These are phyloP conservation scores for Filosporella fistucella DNA, from an alignment of 495 filamentous ascomycete genomes.

Conservation along the genomic window DNA sequence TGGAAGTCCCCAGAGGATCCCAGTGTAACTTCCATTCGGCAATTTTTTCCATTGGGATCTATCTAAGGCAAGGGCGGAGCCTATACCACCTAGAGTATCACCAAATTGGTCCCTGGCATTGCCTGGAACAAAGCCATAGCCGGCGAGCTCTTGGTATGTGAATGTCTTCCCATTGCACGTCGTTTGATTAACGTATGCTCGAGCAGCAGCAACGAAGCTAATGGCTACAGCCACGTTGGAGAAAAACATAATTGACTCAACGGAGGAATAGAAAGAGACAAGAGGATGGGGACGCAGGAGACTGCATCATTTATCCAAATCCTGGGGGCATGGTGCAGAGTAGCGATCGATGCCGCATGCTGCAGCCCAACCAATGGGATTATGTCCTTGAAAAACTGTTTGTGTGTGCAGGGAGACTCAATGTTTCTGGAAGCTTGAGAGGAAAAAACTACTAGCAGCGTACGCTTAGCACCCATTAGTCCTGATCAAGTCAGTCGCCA, in stretches of 20 bases:
- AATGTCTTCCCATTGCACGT: constrained; percentile 60
- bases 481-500: no score
- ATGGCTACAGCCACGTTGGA: not conserved
- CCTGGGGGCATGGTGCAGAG: no score
- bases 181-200: constrained; percentile 8
- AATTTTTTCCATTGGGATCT: constrained; percentile 57
- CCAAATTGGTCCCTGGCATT: constrained; percentile 65
- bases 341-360: no score
- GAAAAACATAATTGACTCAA: constrained; percentile 7
- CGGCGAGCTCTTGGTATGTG: constrained; percentile 64
- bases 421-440: no score
- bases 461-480: no score
- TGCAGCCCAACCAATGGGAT: no score
- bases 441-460: no score
- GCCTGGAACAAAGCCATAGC: constrained; percentile 60
- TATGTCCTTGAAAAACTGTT: no score
- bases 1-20: constrained; percentile 60
- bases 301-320: no score
- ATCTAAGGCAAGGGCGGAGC: constrained; percentile 64
- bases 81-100: constrained; percentile 68
- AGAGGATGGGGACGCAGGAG: not conserved
- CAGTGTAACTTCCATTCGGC: constrained; percentile 50
- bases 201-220: not conserved
- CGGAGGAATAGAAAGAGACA: not conserved
- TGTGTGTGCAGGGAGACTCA: no score